Conservation (phyloP, 1,284 basidiomycete genomes). For the Schizophyllum amplum region DNA sequence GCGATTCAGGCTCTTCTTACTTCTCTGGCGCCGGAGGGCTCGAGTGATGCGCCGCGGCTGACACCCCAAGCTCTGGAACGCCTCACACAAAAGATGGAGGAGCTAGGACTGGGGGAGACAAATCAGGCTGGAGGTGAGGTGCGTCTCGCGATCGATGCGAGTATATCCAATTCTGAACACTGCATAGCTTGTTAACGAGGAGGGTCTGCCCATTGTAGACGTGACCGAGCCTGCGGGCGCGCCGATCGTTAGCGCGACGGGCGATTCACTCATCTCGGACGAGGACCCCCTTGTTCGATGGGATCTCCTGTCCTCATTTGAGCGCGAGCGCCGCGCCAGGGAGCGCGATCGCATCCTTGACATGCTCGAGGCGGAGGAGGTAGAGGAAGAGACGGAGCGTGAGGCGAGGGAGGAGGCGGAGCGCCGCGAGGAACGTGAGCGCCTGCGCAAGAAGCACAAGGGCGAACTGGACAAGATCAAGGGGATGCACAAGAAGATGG, state of each 20-base stretch:
- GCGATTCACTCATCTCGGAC: constrained; percentile 22
- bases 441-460: constrained; percentile 40
- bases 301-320: constrained; percentile 35
- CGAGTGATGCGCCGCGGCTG: constrained; percentile 26
- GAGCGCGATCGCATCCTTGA: constrained; percentile 61
- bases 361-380: constrained; percentile 63
- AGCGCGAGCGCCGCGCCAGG: constrained; percentile 39
- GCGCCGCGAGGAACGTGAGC: constrained; percentile 24
- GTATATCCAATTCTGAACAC: constrained; percentile 12
- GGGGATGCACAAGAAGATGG: constrained; percentile 69
- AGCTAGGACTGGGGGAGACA: constrained; percentile 34
- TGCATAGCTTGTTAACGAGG: constrained; percentile 58
- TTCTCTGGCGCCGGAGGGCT: constrained; percentile 33
- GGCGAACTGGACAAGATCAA: constrained; percentile 45
- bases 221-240: constrained; percentile 51
- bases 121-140: constrained; percentile 37
- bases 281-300: constrained; percentile 41
- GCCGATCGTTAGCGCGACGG: constrained; percentile 11
- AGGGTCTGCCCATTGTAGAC: constrained; percentile 70
- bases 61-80: constrained; percentile 41
- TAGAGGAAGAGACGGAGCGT: constrained; percentile 31
- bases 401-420: constrained; percentile 28
- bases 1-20: constrained; percentile 45
- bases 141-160: constrained; percentile 22
- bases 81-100: constrained; percentile 51